Conservation (phyloP, 139 green algal genomes). For the Asterochloris erici region DNA sequence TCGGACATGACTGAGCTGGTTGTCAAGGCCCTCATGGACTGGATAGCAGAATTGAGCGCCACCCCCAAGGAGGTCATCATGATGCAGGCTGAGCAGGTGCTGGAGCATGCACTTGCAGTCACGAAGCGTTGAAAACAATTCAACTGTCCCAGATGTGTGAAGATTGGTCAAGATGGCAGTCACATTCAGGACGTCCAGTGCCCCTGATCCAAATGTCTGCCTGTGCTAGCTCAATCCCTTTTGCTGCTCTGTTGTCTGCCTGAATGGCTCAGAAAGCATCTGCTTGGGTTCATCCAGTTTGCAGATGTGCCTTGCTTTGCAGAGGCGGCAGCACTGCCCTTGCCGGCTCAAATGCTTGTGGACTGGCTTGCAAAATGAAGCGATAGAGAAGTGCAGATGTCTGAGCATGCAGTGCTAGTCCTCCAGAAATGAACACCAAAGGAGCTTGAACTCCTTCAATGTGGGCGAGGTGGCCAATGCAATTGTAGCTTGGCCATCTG, state of each 20-base stretch:
- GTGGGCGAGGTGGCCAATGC: no score
- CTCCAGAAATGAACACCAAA: neutral
- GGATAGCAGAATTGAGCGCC: neutral
- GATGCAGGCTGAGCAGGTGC: conserved; percentile 1
- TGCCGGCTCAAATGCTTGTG: no score
- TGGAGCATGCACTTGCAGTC: neutral
- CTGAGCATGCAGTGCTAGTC: neutral
- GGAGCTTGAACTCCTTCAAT: neutral
- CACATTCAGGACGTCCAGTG: neutral
- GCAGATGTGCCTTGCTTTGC: no score
- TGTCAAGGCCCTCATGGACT: conserved; percentile 2
- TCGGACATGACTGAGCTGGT: neutral
- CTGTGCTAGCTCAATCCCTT: neutral
- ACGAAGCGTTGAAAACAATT: no score
- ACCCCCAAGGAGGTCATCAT: conserved; percentile 10
- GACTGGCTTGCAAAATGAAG: no score
- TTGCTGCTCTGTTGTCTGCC: neutral
- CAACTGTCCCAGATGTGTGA: no score
- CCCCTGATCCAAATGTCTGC: neutral
- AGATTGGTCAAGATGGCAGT: neutral
- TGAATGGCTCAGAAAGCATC: neutral
- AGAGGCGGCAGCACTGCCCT: no score
- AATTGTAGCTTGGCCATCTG: no score
- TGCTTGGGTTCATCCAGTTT: no score
- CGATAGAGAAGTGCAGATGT: neutral